Evolutionary conservation across 2,329 filamentous ascomycete genomes (phyloP), one percentile per base, ranked within the genome.

Genomic region (Monilinia fructigena): DNA sequence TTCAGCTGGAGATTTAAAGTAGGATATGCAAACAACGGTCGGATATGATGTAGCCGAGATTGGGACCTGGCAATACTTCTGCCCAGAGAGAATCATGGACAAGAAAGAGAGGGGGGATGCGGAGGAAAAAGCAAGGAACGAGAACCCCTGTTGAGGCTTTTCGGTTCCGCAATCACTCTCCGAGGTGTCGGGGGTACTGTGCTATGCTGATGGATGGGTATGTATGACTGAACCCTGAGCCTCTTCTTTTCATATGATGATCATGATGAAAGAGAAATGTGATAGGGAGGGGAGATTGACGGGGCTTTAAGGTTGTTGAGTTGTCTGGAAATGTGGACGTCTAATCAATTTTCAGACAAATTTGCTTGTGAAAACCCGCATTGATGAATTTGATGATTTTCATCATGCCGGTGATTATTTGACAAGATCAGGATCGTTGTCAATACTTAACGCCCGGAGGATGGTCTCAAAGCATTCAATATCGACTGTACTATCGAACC

Each of bases 11-110:
- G 20, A n/a, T 28, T 28, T 28, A 28, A 28, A 28, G 28, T 28
- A 28, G 26, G 11, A 60, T 50, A 52, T 61, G 58, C 28, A 35
- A 61, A 61, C 58, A 52, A 61, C 58, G 58, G 58, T 61, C 58
- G 58, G 45, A 61, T 40, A 45, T 18, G 42, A 6, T 18, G 58
- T 28, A 61, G 58, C 45, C 45, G 58, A 45, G 55, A 58, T 47
- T 8, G 6, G 45, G 5, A n/a, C 45, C 45, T 47, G 18, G 18
- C 20, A 47, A 6, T n/a, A 20, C 14, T 45, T 45, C 14, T 45
- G 4, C 11, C 40, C 16, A 18, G 4, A 14, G 42, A 45, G 42
- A 10, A 18, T 45, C 18, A 20, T 58, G 18, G 40, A 59, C 48
- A 58, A 42, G 40, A 23, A 47, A 10, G 12, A 10, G 45, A 16